Base-by-base conservation (phyloP, 2,329 filamentous ascomycete species). In the Monosporascus ibericus region DNA sequence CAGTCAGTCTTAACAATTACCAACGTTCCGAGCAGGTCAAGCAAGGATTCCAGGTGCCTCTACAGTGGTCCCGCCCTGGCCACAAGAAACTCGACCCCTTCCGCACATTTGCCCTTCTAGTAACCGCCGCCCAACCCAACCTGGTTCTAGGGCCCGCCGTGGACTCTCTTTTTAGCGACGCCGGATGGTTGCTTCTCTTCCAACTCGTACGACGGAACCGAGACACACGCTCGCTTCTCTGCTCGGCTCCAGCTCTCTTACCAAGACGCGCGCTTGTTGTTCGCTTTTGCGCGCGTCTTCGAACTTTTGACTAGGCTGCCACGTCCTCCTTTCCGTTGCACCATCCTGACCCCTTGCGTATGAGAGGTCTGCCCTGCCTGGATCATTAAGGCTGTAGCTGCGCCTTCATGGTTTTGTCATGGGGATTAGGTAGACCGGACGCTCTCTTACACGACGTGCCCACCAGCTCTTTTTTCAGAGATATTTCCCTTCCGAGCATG, bases 211-310 rank as follows among this genome's bases (percentile, higher is more conserved):
- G 62, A 56, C 53, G 57, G 51, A 55, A 57, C 60, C 56, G 54
- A 64, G 58, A 64, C 58, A 60, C 59, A 58, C 59, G 34, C 49
- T 63, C 58, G 56, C 58, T 60, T 62, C 59, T 49, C 52, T 54
- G 50, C 54, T 59, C 56, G 60, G 58, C 56, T 63, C 53, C 42
- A 46, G n/a, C 54, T 57, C 50, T 58, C 48, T 50, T 49, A 40
- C 44, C 55, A 65, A 69, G 64, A 68, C 68, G 66, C 68, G 69
- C 68, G 69, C 68, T 68, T 70, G 68, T 51, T 54, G 44, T 55
- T 52, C 52, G 51, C 52, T 55, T 61, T 64, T 61, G 63, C 62
- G 63, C 62, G 63, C 58, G 59, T 65, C 63, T 66, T 63, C 60
- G 48, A 51, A 55, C 47, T 60, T 62, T 60, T 64, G 60, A 63